Conservation (phyloP, 129 eudicot genomes). For the Artemisia argyi region DNA sequence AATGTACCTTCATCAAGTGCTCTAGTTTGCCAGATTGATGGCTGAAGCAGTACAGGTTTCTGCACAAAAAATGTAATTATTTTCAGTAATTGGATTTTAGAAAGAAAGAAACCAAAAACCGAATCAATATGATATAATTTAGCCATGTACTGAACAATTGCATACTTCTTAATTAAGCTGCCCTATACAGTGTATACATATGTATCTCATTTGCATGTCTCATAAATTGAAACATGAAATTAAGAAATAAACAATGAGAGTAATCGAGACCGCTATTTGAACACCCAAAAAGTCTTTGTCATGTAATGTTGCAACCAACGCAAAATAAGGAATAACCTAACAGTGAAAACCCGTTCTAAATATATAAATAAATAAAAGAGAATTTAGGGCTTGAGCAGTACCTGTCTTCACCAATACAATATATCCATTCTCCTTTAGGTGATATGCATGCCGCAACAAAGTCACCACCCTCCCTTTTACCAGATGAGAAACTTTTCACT, state of each 20-base stretch:
- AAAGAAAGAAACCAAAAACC: neutral
- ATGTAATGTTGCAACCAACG: neutral
- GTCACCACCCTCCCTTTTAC: conserved; percentile 98
- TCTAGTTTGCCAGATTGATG: conserved; percentile 92
- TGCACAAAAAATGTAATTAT: conserved; percentile 26
- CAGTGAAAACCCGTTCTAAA: neutral
- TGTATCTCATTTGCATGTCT: neutral
- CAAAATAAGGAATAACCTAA: neutral
- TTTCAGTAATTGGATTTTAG: neutral
- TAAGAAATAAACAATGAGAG: neutral
- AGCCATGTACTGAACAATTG: neutral
- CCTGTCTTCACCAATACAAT: conserved; percentile 99
- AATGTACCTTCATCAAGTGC: conserved; percentile 87
- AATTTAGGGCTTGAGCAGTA: conserved; percentile 15
- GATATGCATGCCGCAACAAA: conserved; percentile 98
- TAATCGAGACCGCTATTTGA: neutral
- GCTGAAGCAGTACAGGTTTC: conserved; percentile 94
- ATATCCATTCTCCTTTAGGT: conserved; percentile 99
- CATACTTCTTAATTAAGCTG: no score
- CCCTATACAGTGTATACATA: no score
- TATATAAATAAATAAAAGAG: neutral
- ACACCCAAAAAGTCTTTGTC: neutral
- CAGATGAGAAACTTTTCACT: conserved; percentile 93
- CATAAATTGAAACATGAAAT: neutral
- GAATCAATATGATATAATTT: neutral